phyloP scores from a whole-genome alignment of 768 basidiomycete species.

The Trametes elegans region DNA sequence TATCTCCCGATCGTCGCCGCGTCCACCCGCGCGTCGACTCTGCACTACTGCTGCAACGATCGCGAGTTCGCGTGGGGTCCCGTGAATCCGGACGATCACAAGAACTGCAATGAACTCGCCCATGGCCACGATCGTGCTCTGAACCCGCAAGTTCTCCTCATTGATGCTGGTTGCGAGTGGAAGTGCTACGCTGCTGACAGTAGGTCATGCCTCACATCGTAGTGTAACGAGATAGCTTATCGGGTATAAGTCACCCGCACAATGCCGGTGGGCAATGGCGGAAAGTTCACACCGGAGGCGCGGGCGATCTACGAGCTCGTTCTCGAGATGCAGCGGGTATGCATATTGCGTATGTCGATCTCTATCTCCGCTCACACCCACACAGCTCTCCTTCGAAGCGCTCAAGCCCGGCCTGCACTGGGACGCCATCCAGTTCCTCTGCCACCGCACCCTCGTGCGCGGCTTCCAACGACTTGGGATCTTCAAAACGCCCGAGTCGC shows the following conservation, averaged over 20 bases:
- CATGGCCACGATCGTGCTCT: slow-evolving; percentile 41
- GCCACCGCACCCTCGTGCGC: slow-evolving; percentile 77
- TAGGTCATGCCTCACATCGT: slow-evolving; percentile 25
- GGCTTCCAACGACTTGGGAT: slow-evolving; percentile 85
- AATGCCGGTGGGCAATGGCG: slow-evolving; percentile 92
- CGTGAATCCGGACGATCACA: slow-evolving; percentile 49
- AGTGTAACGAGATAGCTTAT: slow-evolving; percentile 6
- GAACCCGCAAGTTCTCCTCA: slow-evolving; percentile 74
- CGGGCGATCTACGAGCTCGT: slow-evolving; percentile 85
- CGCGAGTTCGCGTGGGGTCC: slow-evolving; percentile 86
- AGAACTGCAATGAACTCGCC: slow-evolving; percentile 49
- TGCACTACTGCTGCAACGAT: slow-evolving; percentile 96
- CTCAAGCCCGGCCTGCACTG: slow-evolving; percentile 82
- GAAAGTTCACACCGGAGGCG: slow-evolving; percentile 81
- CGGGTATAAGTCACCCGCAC: slow-evolving; percentile 53
- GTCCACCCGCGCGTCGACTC: slow-evolving; percentile 79
- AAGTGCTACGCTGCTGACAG: slow-evolving; percentile 64
- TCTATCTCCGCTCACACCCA: background rate
- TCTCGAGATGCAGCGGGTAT: slow-evolving; percentile 84
- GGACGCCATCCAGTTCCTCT: slow-evolving; percentile 83
- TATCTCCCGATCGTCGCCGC: slow-evolving; percentile 93
- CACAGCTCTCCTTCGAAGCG: slow-evolving; percentile 63
- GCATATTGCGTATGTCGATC: slow-evolving; percentile 34
- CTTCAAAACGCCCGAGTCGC: slow-evolving; percentile 59
- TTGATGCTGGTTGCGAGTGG: slow-evolving; percentile 96